Evolutionary conservation across 1,284 basidiomycete genomes (phyloP), one percentile per base, ranked within the genome.

Genomic region (Pseudomicrostroma phylloplanum): DNA sequence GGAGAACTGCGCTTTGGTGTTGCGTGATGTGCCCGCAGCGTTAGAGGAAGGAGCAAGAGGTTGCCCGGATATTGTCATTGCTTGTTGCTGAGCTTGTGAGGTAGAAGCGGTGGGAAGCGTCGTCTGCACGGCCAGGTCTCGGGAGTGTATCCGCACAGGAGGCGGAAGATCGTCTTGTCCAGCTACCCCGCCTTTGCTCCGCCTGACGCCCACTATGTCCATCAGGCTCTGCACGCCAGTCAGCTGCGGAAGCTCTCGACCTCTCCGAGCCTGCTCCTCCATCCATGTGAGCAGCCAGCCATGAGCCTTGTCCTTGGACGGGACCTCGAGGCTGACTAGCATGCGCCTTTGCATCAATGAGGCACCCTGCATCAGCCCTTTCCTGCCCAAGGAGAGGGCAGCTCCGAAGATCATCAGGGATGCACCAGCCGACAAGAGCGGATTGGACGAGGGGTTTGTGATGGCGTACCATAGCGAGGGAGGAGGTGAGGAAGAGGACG

Each of bases 211-310:
- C 15, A 75, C 58, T 51, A 77, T 73, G 57, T 72, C 72, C 40
- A 70, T 56, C 11, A 73, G 15, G 6, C 71, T 67, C 42, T 77
- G 74, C 17, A 21, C 43, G 43, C 17, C 43, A 17, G 43, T 48
- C 17, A 48, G 43, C 17, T 17, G 43, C 21, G 43, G 43, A n/a
- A n/a, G 17, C 17, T 48, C 21, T 17, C 43, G 43, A 6, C 17
- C 43, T 21, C 43, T 48, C 4, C 21, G 43, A 15, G 76, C 75
- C 62, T 78, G 81, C 1, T 78, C 85, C 1, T 92, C 87, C 90
- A 98, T 92, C 96, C 96, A 99, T 65, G 89, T 84, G 36, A 99
- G 86, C 80, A 98, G 94, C 93, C 96, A 98, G 42, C 91, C 89
- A 80, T 98, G 97, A 1, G 93, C 85, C 30, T 86, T 87, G 79